phyloP scores from a whole-genome alignment of 331 rosid genomes.

The Quercus phellos region DNA sequence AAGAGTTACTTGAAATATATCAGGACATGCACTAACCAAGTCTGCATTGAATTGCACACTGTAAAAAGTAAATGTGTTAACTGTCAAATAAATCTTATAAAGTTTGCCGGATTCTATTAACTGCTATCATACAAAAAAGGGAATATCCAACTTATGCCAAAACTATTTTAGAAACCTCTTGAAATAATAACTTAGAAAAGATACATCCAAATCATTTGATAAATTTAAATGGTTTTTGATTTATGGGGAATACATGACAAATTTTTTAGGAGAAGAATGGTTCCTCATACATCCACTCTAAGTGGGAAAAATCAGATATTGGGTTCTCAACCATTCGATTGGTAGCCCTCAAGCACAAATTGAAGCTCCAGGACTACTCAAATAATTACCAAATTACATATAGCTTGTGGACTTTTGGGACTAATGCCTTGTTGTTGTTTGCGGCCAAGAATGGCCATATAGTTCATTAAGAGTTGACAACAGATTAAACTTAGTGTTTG shows the following conservation, averaged over 20 bases:
- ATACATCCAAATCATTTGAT: neutral
- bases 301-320: neutral
- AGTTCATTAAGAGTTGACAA: constrained; percentile 1
- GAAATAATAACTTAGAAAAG: neutral
- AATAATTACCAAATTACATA: neutral
- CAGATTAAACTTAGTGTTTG: neutral
- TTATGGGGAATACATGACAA: neutral
- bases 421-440: neutral
- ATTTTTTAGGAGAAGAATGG: neutral
- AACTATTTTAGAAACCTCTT: neutral
- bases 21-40: constrained; percentile 80
- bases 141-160: neutral
- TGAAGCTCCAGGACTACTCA: neutral
- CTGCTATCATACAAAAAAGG: neutral
- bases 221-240: too few relatives aligned
- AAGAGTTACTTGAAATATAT: constrained; percentile 65
- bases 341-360: neutral
- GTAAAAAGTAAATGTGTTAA: constrained; percentile 23
- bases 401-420: too few relatives aligned
- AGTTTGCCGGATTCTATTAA: neutral
- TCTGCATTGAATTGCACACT: constrained; percentile 77
- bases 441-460: neutral
- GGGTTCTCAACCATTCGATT: neutral
- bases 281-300: neutral
- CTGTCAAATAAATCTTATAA: neutral